These are phyloP conservation scores for Camelina sativa DNA, from an alignment of 345 rosid species.

Conservation along the genomic window DNA sequence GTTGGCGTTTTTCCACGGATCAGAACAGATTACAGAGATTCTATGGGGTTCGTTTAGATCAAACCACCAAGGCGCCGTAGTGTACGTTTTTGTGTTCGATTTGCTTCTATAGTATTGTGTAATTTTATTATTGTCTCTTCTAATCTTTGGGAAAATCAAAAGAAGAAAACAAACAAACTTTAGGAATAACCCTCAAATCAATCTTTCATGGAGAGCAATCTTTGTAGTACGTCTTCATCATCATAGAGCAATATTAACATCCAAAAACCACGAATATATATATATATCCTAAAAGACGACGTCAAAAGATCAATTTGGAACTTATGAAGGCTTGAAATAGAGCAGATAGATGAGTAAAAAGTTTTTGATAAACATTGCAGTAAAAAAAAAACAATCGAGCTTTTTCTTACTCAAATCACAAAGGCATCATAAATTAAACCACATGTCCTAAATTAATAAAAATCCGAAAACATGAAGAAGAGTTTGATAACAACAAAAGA, in stretches of 20 bases:
- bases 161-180: background rate
- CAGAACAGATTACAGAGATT: background rate
- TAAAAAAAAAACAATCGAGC: constrained; percentile 6
- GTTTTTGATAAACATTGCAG: background rate
- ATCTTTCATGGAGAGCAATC: background rate
- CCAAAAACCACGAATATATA: background rate
- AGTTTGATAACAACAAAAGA: background rate
- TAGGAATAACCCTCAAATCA: background rate
- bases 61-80: background rate
- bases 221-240: background rate
- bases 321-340: too few relatives aligned
- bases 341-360: too few relatives aligned
- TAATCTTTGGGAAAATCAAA: constrained; percentile 1
- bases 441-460: constrained; percentile 20
- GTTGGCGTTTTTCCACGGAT: constrained; percentile 23
- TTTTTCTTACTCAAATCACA: constrained; percentile 22
- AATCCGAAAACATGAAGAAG: constrained; percentile 4
- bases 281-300: too few relatives aligned
- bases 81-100: constrained; percentile 4
- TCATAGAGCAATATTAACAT: background rate
- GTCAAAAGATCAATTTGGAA: too few relatives aligned
- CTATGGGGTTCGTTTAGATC: background rate
- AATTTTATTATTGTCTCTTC: background rate
- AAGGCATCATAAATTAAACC: constrained; percentile 32
- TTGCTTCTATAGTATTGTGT: background rate